These are phyloP conservation scores for Linderniella brevidens DNA, from an alignment of 257 asterid species.

Conservation along the genomic window DNA sequence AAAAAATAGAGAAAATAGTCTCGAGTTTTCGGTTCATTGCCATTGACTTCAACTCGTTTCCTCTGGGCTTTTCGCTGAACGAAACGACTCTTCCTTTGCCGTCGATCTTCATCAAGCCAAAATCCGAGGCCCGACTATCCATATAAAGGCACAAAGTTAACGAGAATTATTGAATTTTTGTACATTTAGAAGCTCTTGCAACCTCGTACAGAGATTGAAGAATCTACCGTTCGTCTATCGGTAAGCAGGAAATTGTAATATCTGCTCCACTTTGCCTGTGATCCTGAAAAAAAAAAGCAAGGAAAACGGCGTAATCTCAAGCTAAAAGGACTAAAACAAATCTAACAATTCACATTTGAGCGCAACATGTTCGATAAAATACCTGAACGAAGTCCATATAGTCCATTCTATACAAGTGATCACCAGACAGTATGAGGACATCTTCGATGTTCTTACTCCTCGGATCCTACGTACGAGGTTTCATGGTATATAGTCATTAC, in stretches of 20 bases:
- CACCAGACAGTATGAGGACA: conserved; percentile 91
- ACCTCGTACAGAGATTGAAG: neutral
- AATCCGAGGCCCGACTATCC: conserved; percentile 57
- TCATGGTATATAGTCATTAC: no score
- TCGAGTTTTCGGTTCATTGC: conserved; percentile 13
- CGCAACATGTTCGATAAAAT: conserved; percentile 2
- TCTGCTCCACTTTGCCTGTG: conserved; percentile 96
- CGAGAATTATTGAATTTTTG: neutral
- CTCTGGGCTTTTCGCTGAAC: conserved; percentile 60
- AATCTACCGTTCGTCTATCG: conserved; percentile 64
- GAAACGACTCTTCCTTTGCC: conserved; percentile 40
- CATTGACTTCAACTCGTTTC: conserved; percentile 68
- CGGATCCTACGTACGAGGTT: conserved; percentile 38
- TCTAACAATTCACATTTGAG: neutral
- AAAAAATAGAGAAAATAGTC: neutral
- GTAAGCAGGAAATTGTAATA: conserved; percentile 64
- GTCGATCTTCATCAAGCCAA: conserved; percentile 66
- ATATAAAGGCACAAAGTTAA: conserved; percentile 13
- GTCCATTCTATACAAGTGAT: conserved; percentile 96
- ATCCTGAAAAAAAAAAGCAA: conserved; percentile 30
- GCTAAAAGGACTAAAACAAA: neutral
- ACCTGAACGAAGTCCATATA: conserved; percentile 93
- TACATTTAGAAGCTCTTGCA: neutral
- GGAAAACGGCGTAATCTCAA: neutral
- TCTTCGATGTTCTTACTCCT: conserved; percentile 92